A percentile compares a stretch with the other conserved stretches of the same genome.
These are phyloP conservation scores for Fusarium annulatum DNA, from an alignment of 2,329 filamentous ascomycete genomes.

Conservation along the genomic window DNA sequence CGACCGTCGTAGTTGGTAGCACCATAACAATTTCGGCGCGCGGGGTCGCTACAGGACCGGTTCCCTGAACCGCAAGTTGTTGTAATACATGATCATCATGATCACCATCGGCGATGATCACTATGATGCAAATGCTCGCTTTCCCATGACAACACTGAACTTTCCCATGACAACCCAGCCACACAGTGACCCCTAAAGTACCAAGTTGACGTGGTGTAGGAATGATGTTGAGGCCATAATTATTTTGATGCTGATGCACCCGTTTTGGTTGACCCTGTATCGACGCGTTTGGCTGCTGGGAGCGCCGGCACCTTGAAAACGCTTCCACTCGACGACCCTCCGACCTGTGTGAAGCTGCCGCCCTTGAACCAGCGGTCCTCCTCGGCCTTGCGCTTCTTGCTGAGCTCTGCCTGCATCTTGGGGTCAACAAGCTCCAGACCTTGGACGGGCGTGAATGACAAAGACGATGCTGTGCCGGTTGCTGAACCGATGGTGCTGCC, in stretches of 20 bases:
- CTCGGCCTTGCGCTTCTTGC: constrained; percentile 90
- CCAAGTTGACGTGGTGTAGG: not conserved
- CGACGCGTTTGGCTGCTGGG: constrained; percentile 77
- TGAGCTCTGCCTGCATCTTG: constrained; percentile 87
- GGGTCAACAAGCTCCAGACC: constrained; percentile 96
- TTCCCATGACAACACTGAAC: constrained; percentile 22
- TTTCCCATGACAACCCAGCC: constrained; percentile 27
- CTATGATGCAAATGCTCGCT: constrained; percentile 34
- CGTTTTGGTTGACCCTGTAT: constrained; percentile 52
- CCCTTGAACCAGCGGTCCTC: constrained; percentile 97
- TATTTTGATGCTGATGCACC: constrained; percentile 46
- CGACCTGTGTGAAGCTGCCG: constrained; percentile 94
- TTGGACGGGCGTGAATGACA: constrained; percentile 95
- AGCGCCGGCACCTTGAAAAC: constrained; percentile 87
- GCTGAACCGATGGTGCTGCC: constrained; percentile 71
- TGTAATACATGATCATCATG: constrained; percentile 7
- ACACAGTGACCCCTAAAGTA: not conserved
- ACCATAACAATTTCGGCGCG: not conserved
- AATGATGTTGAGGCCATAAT: constrained; percentile 1
- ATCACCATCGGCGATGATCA: constrained; percentile 22
- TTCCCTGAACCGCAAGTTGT: constrained; percentile 4
- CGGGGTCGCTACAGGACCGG: not conserved
- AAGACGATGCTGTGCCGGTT: constrained; percentile 82
- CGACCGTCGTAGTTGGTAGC: constrained; percentile 7
- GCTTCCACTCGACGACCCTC: constrained; percentile 61